Percentiles rank a stretch among this genome's conserved stretches.
These are phyloP conservation scores for Mrakia frigida DNA, from an alignment of 768 basidiomycete species.

Conservation along the genomic window DNA sequence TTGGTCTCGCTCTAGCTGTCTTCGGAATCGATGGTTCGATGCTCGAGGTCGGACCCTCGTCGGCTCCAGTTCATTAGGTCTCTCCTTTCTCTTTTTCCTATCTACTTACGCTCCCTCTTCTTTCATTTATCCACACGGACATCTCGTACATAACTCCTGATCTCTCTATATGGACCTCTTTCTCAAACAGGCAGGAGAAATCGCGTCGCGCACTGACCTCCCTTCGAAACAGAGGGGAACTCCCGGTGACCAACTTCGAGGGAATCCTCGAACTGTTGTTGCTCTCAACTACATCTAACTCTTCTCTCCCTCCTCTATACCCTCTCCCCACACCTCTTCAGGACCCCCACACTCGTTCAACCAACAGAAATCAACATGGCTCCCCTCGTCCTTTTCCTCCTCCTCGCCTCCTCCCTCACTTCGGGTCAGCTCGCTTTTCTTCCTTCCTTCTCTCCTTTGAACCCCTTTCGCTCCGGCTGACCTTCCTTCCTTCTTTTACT, in stretches of 20 bases:
- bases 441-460: not conserved
- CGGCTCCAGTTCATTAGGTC: not conserved
- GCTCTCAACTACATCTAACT: not conserved
- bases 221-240: not conserved
- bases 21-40: slow-evolving; percentile 18
- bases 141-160: not conserved
- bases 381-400: not conserved
- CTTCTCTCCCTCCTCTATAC: not conserved
- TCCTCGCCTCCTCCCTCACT: not conserved
- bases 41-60: not conserved
- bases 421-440: not conserved
- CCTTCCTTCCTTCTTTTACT: not conserved
- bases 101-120: not conserved
- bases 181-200: not conserved
- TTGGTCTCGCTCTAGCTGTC: not conserved
- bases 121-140: not conserved
- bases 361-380: not conserved
- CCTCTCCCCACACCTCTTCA: not conserved
- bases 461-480: not conserved
- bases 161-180: not conserved
- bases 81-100: not conserved
- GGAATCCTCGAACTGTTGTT: not conserved
- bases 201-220: not conserved
- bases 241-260: not conserved
- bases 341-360: slow-evolving; percentile 8